phyloP scores from a whole-genome alignment of 1,284 basidiomycete genomes.

The Cutaneotrichosporon cyanovorans region DNA sequence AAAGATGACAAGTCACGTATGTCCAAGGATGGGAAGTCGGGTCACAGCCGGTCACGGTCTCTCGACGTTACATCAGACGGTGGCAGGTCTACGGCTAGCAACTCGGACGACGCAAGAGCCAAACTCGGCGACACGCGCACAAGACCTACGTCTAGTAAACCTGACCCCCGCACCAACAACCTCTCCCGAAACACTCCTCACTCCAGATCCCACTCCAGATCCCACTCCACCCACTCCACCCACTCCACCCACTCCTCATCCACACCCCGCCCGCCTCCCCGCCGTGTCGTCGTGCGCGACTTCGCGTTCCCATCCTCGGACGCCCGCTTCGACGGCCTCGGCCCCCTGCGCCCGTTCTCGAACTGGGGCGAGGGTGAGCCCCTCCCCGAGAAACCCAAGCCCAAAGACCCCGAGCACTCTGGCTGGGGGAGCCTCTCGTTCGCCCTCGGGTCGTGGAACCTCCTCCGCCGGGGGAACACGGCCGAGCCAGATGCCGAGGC shows the following conservation, averaged over 20 bases:
- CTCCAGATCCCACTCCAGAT: neutral
- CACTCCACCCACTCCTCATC: neutral
- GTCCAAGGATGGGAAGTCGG: too few relatives aligned
- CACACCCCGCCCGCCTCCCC: neutral
- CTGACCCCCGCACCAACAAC: neutral
- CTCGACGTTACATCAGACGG: too few relatives aligned
- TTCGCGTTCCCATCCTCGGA: slow-evolving; percentile 31
- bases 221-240: neutral
- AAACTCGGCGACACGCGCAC: neutral
- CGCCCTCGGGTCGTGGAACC: slow-evolving; percentile 21
- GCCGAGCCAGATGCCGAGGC: slow-evolving; percentile 8
- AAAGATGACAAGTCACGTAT: too few relatives aligned
- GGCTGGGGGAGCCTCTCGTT: neutral
- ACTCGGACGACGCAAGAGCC: neutral
- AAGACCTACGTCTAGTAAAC: neutral
- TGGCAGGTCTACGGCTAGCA: neutral
- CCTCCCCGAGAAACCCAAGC: slow-evolving; percentile 6
- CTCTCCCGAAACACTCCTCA: neutral
- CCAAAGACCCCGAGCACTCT: too few relatives aligned
- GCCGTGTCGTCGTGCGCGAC: slow-evolving; percentile 33
- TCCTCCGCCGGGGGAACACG: slow-evolving; percentile 8
- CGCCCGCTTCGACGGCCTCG: slow-evolving; percentile 29
- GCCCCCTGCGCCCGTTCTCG: slow-evolving; percentile 7
- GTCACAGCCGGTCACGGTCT: too few relatives aligned
- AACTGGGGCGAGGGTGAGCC: slow-evolving; percentile 19